Base-by-base conservation (phyloP, 805 yeast genomes). In the Wickerhamomyces queroliae region DNA sequence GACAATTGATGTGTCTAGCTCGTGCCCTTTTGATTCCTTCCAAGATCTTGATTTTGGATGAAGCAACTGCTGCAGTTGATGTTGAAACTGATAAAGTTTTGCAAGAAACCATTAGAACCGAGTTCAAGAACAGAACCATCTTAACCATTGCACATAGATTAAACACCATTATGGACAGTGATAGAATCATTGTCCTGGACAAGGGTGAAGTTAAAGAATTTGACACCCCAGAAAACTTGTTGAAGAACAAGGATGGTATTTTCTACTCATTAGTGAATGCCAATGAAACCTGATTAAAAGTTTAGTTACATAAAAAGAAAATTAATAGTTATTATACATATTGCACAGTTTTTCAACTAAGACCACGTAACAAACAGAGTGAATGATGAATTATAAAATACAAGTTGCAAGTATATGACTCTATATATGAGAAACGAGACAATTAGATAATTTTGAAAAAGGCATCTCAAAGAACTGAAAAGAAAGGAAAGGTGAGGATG, bases 51-150 rank as follows among this genome's bases (percentile, higher is more conserved):
- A 79, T 85, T 8, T 63, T 85, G 52, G 95, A 85, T 61, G 95
- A 85, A 62, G 95, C 95, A 11, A 85, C 95, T 3, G 93, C 95
- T 5, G 89, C 91, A 6, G 93, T 85, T 37, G 95, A 85, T 62
- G 90, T 84, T 27, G 87, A 83, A 55, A 85, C 95, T 3, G 95
- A 85, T 61, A 66, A 77, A 45, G 73, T 84, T 40, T 70, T 85
- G 38, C 95, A 85, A 64, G 77, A 81, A 45, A 85, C 95, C 2
- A 85, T 85, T 37, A 72, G 93, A 61, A 63, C 70, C 1, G 88
- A 84, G 31, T 85, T 85, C 55, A 75, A 76, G 46, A 82, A 83
- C 39, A 72, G 89, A 59, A 85, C 95, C 0, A 85, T 85, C 50
- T 66, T 85, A 49, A 85, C 95, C 1, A 85, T 85, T 64, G 95